Percentiles rank a stretch among this genome's conserved stretches.
Conservation (phyloP, 1,284 basidiomycete genomes). For the Cyathus olla region DNA sequence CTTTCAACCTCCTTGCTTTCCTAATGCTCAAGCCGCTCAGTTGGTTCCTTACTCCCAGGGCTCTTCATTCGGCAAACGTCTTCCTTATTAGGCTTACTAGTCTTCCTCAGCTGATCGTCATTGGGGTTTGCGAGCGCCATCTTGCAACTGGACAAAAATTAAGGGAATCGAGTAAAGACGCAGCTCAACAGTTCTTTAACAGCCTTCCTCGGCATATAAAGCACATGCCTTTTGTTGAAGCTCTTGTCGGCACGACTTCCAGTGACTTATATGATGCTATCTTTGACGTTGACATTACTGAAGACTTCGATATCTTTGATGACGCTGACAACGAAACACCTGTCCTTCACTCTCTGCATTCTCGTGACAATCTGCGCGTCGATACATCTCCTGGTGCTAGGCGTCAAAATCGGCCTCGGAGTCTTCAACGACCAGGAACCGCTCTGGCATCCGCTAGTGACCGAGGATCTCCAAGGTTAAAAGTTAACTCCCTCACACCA, state of each 20-base stretch:
- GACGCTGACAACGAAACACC: constrained; percentile 55
- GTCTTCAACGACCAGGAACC: neutral
- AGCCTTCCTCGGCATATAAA: constrained; percentile 77
- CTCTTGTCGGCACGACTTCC: constrained; percentile 72
- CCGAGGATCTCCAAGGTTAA: constrained; percentile 18
- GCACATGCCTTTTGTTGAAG: constrained; percentile 78
- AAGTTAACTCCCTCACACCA: constrained; percentile 11
- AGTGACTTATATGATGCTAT: constrained; percentile 80
- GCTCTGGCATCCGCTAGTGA: neutral
- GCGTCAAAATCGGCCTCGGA: constrained; percentile 21
- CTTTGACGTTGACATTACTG: constrained; percentile 73
- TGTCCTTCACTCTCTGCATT: constrained; percentile 51
- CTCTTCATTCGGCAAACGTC: constrained; percentile 85
- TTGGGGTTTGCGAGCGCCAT: constrained; percentile 86
- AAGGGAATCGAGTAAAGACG: constrained; percentile 60
- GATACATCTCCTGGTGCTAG: constrained; percentile 26
- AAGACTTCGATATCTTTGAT: constrained; percentile 61
- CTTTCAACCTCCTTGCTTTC: constrained; percentile 87
- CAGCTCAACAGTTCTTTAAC: constrained; percentile 68
- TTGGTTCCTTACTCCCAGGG: constrained; percentile 77
- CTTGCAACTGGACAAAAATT: constrained; percentile 60
- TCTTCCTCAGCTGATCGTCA: constrained; percentile 83
- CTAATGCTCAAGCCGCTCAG: constrained; percentile 82
- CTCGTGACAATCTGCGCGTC: constrained; percentile 48
- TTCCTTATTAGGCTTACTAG: constrained; percentile 85